Conservation (phyloP, 306 rosid species). For the Corylus americana region DNA sequence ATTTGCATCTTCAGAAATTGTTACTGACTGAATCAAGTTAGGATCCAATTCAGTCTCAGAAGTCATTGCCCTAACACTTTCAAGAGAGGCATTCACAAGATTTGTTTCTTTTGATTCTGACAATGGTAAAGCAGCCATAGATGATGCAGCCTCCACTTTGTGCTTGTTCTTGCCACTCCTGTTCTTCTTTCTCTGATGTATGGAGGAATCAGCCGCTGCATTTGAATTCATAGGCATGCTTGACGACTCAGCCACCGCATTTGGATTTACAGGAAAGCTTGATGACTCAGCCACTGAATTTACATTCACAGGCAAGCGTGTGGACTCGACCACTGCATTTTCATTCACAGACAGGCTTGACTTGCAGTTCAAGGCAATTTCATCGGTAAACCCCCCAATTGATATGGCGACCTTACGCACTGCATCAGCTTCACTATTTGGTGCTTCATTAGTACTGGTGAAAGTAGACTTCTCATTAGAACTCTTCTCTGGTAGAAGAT, state of each 20-base stretch:
- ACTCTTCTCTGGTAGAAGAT: conserved; percentile 41
- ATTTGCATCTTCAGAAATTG: conserved; percentile 47
- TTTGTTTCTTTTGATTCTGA: conserved; percentile 46
- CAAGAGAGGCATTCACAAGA: conserved; percentile 41
- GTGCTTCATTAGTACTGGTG: conserved; percentile 28
- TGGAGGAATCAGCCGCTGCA: conserved; percentile 44
- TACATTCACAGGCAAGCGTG: conserved; percentile 18
- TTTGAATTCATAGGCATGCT: conserved; percentile 37
- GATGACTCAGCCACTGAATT: conserved; percentile 3
- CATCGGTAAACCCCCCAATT: conserved; percentile 38
- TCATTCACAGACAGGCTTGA: conserved; percentile 35
- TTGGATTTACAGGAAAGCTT: conserved; percentile 24
- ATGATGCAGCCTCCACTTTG: conserved; percentile 50
- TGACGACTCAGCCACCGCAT: conserved; percentile 5
- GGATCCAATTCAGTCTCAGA: conserved; percentile 52
- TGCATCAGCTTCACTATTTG: conserved; percentile 40
- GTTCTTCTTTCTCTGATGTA: conserved; percentile 61
- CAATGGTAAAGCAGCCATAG: conserved; percentile 32
- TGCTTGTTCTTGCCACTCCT: conserved; percentile 67
- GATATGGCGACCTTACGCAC: conserved; percentile 32
- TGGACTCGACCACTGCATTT: conserved; percentile 42
- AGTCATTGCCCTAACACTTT: conserved; percentile 49
- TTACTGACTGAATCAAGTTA: conserved; percentile 39
- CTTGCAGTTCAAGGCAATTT: conserved; percentile 34
- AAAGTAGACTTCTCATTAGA: conserved; percentile 45